Base-by-base conservation (phyloP, 31 red algal genomes). In the Asparagopsis taxiformis region DNA sequence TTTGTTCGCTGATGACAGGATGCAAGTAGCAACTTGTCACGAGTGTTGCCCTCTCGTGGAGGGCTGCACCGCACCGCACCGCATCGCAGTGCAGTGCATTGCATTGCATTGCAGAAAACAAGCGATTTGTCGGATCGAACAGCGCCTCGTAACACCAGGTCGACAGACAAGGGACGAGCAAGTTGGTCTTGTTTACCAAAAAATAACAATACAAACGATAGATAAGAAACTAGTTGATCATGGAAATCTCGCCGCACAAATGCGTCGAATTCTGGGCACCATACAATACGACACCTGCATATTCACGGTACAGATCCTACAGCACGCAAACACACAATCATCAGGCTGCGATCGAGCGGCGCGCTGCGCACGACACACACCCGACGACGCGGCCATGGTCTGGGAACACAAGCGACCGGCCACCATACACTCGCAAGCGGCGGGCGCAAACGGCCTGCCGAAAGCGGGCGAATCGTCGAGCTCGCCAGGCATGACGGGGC, bases 281-380 rank as follows among this genome's bases (percentile, higher is more conserved):
- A 2, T 20, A 30, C 65, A 68, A 41, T 49, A 68, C 44, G 65
- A 52, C 20, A 68, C 44, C 7, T 34, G 34, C 3, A 13, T 16
- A 23, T 51, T 68, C 26, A 68, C 3, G 6, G 37, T 46, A 32
- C 65, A 68, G 9, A 68, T 41, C 28, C 65, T 41, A 23, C 65
- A 68, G 65, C 65, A 68, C 24, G 65, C 65, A 31, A 51, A 52
- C 28, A 52, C 46, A 52, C 65, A 68, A 3, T 30, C 65, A 11
- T 16, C 44, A 51, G 65, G 53, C 65, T 68, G 65, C 65, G n/a
- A 2, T 5, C 13, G 1, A 21, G 65, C 41, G 16, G 8, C 1
- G 19, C 13, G n/a, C 15, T 2, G 0, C 44, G 65, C 44, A 3
- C 19, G 3, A 16, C 65, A 68, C 37, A 68, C 65, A 13, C 65